Conservation (phyloP, 441 rosid species). For the Pelargonium citronellum region DNA sequence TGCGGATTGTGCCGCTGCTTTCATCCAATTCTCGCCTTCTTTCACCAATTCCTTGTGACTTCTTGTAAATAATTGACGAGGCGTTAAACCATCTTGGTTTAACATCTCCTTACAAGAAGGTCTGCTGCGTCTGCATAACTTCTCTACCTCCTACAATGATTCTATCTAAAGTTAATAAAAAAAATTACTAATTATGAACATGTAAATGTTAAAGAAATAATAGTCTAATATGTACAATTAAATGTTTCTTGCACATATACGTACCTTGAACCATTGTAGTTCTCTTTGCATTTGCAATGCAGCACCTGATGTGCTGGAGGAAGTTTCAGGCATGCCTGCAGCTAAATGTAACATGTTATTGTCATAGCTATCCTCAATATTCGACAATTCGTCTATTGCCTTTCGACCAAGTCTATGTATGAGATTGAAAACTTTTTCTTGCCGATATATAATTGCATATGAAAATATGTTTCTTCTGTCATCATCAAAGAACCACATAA, state of each 20-base stretch:
- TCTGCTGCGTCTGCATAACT: neutral
- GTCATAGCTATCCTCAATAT: neutral
- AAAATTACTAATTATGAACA: no score
- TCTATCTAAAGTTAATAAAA: no score
- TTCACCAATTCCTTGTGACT: neutral
- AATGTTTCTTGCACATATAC: no score
- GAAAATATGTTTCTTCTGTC: slow-evolving; percentile 1
- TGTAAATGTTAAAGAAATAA: no score
- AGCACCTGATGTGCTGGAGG: slow-evolving; percentile 10
- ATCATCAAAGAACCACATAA: neutral
- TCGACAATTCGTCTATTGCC: neutral
- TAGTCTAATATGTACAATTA: no score
- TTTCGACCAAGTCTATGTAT: neutral
- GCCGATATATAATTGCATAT: slow-evolving; percentile 11
- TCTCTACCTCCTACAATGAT: neutral
- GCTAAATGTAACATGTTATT: slow-evolving; percentile 14
- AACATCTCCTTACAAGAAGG: neutral
- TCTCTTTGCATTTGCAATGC: slow-evolving; percentile 20
- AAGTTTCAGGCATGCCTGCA: slow-evolving; percentile 4
- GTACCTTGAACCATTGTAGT: slow-evolving; percentile 21
- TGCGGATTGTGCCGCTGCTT: neutral
- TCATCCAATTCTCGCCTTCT: slow-evolving; percentile 4
- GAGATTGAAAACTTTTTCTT: slow-evolving; percentile 13
- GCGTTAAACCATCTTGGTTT: neutral
- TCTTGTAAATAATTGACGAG: neutral